Evolutionary conservation across 1,284 basidiomycete genomes (phyloP).

Genomic region (Ganoderma leucocontextum): DNA sequence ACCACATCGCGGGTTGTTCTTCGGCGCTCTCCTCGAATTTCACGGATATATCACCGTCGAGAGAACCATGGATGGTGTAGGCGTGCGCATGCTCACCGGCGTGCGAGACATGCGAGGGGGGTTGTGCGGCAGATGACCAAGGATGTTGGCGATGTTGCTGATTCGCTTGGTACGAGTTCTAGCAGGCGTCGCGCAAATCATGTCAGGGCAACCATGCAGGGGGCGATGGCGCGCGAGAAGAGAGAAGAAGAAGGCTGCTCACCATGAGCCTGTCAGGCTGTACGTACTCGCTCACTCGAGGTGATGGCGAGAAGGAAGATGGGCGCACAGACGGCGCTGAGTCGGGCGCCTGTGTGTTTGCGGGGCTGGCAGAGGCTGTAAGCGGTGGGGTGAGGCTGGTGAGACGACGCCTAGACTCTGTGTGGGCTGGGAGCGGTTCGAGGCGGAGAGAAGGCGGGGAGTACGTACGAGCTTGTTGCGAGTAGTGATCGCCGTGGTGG

Average conservation of each 20-base stretch:
- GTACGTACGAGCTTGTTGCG: slow-evolving; percentile 7
- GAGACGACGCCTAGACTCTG: neutral
- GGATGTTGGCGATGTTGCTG: neutral
- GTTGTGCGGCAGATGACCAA: neutral
- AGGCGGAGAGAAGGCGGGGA: slow-evolving; percentile 1
- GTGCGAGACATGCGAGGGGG: neutral
- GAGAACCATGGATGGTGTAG: neutral
- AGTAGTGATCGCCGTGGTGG: slow-evolving; percentile 10
- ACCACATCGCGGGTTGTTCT: neutral
- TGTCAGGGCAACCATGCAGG: neutral
- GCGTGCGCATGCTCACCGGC: neutral
- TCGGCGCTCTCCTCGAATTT: slow-evolving; percentile 1
- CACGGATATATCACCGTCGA: neutral
- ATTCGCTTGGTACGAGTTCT: neutral
- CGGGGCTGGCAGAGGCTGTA: slow-evolving; percentile 1
- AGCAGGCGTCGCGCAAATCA: neutral
- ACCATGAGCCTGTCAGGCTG: slow-evolving; percentile 1
- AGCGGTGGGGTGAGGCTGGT: slow-evolving; percentile 3
- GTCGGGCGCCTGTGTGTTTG: neutral
- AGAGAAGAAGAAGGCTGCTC: neutral
- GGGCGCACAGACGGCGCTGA: neutral
- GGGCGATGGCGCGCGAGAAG: neutral
- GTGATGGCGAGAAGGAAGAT: slow-evolving; percentile 3
- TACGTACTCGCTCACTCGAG: slow-evolving; percentile 7
- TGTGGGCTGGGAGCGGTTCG: neutral